A percentile compares a stretch with the other conserved stretches of the same genome.
phyloP scores from a whole-genome alignment of 768 basidiomycete genomes.

The Mycena epipterygia region DNA sequence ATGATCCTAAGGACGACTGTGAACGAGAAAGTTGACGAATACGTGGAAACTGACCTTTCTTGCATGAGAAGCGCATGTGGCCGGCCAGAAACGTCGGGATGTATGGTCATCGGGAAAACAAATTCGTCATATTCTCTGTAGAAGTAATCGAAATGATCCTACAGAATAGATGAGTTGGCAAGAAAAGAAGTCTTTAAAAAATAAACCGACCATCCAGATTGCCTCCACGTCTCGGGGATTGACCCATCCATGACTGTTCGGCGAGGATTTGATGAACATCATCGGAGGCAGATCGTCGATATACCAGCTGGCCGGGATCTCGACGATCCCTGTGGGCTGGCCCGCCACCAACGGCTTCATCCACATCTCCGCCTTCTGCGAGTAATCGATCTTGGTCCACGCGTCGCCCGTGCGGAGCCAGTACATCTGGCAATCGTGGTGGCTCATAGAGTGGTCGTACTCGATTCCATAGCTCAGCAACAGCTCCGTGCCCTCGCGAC shows the following conservation, averaged over 20 bases:
- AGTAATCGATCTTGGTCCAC: slow-evolving; percentile 83
- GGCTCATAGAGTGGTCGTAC: slow-evolving; percentile 63
- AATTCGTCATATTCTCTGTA: slow-evolving; percentile 72
- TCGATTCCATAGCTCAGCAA: slow-evolving; percentile 80
- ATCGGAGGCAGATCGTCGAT: slow-evolving; percentile 82
- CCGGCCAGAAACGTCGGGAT: slow-evolving; percentile 76
- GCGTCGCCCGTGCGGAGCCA: slow-evolving; percentile 77
- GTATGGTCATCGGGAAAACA: slow-evolving; percentile 83
- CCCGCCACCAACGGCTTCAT: slow-evolving; percentile 81
- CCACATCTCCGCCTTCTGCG: slow-evolving; percentile 70
- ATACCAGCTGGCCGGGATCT: slow-evolving; percentile 83
- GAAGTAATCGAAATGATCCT: slow-evolving; percentile 28
- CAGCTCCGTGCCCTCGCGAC: slow-evolving; percentile 73
- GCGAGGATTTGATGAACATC: slow-evolving; percentile 80
- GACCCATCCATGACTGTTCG: slow-evolving; percentile 83
- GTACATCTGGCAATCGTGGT: slow-evolving; percentile 70
- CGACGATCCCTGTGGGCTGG: slow-evolving; percentile 69
- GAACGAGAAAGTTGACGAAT: background rate
- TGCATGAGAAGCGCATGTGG: slow-evolving; percentile 84
- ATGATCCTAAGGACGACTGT: slow-evolving; percentile 66
- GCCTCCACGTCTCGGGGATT: slow-evolving; percentile 75
- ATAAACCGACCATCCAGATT: slow-evolving; percentile 69
- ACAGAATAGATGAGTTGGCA: background rate
- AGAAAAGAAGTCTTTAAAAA: too few relatives aligned
- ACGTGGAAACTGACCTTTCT: slow-evolving; percentile 48